Evolutionary conservation across 2,329 filamentous ascomycete species (phyloP), one percentile per base, ranked within the genome.

Genomic region (Verruconis gallopava): DNA sequence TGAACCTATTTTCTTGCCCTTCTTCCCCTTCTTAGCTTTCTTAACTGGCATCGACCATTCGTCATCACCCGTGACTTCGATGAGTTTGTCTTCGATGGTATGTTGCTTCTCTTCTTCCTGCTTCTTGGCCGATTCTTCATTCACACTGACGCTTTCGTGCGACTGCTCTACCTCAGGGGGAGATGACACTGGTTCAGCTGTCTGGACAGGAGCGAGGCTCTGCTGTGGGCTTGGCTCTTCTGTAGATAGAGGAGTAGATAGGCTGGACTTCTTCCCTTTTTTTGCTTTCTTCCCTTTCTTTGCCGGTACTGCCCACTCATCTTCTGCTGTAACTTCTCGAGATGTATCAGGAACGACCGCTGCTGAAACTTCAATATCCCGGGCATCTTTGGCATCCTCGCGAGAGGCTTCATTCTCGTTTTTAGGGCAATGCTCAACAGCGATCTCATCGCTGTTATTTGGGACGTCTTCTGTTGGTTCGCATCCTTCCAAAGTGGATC

Each of bases 231-330:
- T n/a, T n/a, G n/a, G n/a, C n/a, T n/a, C n/a, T n/a, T n/a, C n/a
- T n/a, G n/a, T n/a, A n/a, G n/a, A n/a, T n/a, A n/a, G n/a, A n/a
- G n/a, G n/a, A n/a, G n/a, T n/a, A n/a, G n/a, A n/a, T n/a, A 21
- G 20, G 39, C 46, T 48, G 19, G 44, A 39, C 13, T 55, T 55
- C 39, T 53, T 55, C 15, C 48, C 49, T 41, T 49, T 51, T 47
- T 56, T 57, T 4, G 54, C 52, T 45, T 60, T 63, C 45, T 56
- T 58, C 15, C 32, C 28, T 18, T 37, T 42, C 21, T 48, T 50
- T 13, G 21, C 13, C n/a, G 37, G 43, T 32, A 44, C 43, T 32
- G 49, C 50, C 44, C 43, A 45, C 45, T 47, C 42, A 39, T 56
- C 52, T 9, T 30, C 25, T 30, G 33, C 17, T 6, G 33, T 15